phyloP scores from a whole-genome alignment of 106 monocot genomes.

The Dendrobium chrysotoxum region DNA sequence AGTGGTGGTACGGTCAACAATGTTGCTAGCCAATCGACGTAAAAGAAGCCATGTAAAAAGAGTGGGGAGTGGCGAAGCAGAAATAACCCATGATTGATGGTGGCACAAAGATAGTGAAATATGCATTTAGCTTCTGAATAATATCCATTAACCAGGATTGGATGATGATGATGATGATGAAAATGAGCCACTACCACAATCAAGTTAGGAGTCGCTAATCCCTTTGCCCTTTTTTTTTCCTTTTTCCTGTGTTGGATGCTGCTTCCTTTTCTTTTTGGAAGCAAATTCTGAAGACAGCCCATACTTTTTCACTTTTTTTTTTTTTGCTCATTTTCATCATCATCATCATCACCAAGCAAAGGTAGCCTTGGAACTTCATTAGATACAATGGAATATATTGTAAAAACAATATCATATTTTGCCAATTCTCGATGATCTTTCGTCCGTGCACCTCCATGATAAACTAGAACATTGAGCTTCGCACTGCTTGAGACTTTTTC shows the following conservation, averaged over 20 bases:
- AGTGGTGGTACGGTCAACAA: too few species aligned
- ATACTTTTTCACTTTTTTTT: slow-evolving; percentile 43
- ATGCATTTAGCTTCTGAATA: slow-evolving; percentile 19
- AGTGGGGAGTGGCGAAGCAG: too few species aligned
- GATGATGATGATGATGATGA: slow-evolving; percentile 88
- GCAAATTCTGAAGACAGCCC: slow-evolving; percentile 58
- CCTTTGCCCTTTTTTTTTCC: slow-evolving; percentile 55
- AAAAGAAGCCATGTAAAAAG: too few species aligned
- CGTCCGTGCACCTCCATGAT: slow-evolving; percentile 78
- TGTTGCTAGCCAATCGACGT: too few species aligned
- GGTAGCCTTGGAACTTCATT: slow-evolving; percentile 88
- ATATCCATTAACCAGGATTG: slow-evolving; percentile 68
- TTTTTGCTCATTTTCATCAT: slow-evolving; percentile 58
- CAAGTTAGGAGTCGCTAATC: slow-evolving; percentile 23
- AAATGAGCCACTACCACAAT: slow-evolving; percentile 61
- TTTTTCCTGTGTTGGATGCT: slow-evolving; percentile 20
- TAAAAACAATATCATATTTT: slow-evolving; percentile 79
- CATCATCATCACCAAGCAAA: slow-evolving; percentile 45
- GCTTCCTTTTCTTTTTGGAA: slow-evolving; percentile 51
- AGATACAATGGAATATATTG: slow-evolving; percentile 82
- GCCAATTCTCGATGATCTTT: slow-evolving; percentile 55
- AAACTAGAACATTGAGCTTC: slow-evolving; percentile 60
- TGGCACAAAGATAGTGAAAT: too few species aligned
- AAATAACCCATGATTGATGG: too few species aligned
- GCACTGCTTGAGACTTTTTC: slow-evolving; percentile 53